Conservation (phyloP, 192 early-diverging fungal genomes). For the Chytriomyces sp. region DNA sequence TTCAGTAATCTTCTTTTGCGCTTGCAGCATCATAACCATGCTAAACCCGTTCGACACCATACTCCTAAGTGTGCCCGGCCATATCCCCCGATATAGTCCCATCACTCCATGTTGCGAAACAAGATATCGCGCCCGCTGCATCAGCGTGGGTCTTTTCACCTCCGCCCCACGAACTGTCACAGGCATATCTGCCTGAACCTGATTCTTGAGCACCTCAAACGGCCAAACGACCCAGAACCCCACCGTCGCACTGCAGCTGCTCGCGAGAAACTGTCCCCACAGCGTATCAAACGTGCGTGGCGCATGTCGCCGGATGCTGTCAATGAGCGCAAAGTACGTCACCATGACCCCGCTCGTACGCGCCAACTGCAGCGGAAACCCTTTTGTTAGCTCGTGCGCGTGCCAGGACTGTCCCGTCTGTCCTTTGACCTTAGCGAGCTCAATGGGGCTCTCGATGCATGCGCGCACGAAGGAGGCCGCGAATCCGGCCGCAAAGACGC, state of each 20-base stretch:
- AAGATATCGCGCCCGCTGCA: background rate
- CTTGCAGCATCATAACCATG: constrained; percentile 15
- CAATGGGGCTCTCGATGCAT: background rate
- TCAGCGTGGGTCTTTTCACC: background rate
- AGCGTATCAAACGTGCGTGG: constrained; percentile 7
- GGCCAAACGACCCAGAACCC: constrained; percentile 18
- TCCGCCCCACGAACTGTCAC: background rate
- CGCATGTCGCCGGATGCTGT: constrained; percentile 4
- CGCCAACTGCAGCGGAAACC: constrained; percentile 9
- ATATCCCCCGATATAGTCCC: constrained; percentile 14
- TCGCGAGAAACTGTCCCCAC: background rate
- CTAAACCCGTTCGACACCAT: constrained; percentile 2
- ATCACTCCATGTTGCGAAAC: background rate
- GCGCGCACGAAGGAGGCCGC: background rate
- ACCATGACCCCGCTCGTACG: constrained; percentile 10
- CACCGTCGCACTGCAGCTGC: constrained; percentile 2
- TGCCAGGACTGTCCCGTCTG: constrained; percentile 10
- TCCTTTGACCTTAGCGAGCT: constrained; percentile 9
- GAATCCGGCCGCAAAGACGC: background rate
- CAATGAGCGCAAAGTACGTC: constrained; percentile 14
- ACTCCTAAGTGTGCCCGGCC: constrained; percentile 6
- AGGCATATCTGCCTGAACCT: constrained; percentile 12
- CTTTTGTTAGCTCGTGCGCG: background rate
- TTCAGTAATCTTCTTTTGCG: constrained; percentile 11
- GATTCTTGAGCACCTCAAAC: constrained; percentile 15